phyloP scores from a whole-genome alignment of 2,329 filamentous ascomycete species.

The Davidsoniella virescens region DNA sequence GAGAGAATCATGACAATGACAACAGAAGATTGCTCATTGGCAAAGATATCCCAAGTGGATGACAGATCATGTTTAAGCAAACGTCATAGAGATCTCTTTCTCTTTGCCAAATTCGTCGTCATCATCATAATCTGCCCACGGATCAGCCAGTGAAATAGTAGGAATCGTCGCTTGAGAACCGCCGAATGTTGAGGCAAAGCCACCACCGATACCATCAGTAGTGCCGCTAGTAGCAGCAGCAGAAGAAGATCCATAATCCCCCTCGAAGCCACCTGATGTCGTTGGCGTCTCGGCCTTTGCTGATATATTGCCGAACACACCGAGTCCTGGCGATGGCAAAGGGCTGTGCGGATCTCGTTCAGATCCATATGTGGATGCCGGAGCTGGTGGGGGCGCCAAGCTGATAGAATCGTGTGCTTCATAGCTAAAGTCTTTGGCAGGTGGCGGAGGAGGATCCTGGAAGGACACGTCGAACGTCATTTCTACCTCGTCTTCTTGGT shows the following conservation, averaged over 20 bases:
- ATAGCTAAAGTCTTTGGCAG: slow-evolving; percentile 20
- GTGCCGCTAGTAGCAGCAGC: neutral
- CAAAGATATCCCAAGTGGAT: neutral
- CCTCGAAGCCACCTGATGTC: neutral
- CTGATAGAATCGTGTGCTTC: slow-evolving; percentile 12
- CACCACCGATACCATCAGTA: neutral
- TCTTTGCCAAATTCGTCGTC: slow-evolving; percentile 46
- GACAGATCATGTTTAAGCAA: slow-evolving; percentile 36
- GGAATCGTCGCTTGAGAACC: slow-evolving; percentile 31
- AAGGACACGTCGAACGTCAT: slow-evolving; percentile 60
- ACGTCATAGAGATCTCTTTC: slow-evolving; percentile 66
- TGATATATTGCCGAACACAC: neutral
- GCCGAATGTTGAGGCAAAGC: neutral
- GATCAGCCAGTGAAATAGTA: slow-evolving; percentile 36
- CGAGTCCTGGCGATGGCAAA: neutral
- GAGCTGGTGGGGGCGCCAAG: slow-evolving; percentile 16
- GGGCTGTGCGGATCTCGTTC: neutral
- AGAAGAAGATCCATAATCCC: neutral
- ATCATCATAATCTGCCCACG: slow-evolving; percentile 55
- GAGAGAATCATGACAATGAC: too few species aligned
- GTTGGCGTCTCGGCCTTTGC: neutral
- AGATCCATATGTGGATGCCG: neutral
- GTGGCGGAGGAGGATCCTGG: slow-evolving; percentile 21
- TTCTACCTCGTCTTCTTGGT: slow-evolving; percentile 35
- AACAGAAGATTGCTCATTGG: too few species aligned